Conservation (phyloP, 2,329 filamentous ascomycete species). For the Penicillium sp. region DNA sequence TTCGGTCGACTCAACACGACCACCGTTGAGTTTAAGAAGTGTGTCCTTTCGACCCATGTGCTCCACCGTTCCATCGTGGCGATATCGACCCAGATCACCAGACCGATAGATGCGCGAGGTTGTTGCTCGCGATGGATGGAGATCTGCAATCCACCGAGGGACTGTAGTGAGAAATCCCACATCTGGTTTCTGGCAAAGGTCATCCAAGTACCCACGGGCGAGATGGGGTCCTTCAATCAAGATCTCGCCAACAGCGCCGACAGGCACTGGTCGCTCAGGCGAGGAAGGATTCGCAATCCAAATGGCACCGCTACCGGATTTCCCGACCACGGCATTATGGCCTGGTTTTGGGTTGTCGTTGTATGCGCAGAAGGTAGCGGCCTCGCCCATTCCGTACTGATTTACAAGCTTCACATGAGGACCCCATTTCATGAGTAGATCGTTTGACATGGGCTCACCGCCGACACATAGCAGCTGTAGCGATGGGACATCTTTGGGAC, state of each 20-base stretch:
- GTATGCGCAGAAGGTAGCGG: neutral
- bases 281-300: neutral
- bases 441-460: neutral
- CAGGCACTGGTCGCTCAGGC: neutral
- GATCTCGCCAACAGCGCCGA: neutral
- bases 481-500: neutral
- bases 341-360: neutral
- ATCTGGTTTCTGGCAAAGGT: neutral
- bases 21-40: neutral
- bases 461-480: neutral
- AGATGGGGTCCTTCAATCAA: neutral
- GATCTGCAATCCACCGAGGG: neutral
- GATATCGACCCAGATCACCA: neutral
- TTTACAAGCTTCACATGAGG: neutral
- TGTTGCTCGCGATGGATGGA: neutral
- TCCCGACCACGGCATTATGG: neutral
- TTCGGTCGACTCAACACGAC: neutral
- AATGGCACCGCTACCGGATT: neutral
- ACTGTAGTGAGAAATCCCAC: neutral
- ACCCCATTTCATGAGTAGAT: neutral
- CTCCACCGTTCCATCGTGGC: neutral
- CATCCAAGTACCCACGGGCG: neutral
- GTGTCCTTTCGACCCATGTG: neutral
- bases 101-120: neutral
- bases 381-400: neutral